These are phyloP conservation scores for Ogataea salicorniae DNA, from an alignment of 805 yeast species.

Conservation along the genomic window DNA sequence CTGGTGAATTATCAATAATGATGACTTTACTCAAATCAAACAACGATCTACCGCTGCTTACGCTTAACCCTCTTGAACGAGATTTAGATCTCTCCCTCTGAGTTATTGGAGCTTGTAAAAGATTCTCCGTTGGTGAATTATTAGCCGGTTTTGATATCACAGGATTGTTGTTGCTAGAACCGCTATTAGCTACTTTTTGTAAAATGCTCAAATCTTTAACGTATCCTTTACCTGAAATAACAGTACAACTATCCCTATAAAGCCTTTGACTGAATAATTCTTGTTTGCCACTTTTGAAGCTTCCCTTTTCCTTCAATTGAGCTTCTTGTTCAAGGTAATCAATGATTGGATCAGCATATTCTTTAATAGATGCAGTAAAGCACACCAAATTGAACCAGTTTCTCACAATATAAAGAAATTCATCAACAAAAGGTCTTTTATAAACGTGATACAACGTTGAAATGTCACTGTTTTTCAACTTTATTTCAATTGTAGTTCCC, in stretches of 20 bases:
- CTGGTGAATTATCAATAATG: constrained; percentile 89
- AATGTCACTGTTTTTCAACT: constrained; percentile 51
- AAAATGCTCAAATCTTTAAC: constrained; percentile 59
- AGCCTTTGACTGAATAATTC: constrained; percentile 51
- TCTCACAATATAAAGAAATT: constrained; percentile 69
- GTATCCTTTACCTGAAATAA: constrained; percentile 77
- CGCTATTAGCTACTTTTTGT: constrained; percentile 4
- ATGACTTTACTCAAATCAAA: constrained; percentile 64
- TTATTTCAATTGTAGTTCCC: constrained; percentile 80
- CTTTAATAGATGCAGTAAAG: constrained; percentile 91
- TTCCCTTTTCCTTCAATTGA: constrained; percentile 25
- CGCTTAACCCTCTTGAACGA: constrained; percentile 11
- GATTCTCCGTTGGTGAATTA: no score
- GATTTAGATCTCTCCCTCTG: constrained; percentile 28
- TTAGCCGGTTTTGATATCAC: no score
- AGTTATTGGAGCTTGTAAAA: background rate
- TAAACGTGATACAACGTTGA: constrained; percentile 85
- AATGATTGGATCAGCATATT: constrained; percentile 95
- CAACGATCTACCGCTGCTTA: constrained; percentile 2
- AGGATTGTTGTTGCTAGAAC: background rate
- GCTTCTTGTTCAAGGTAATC: constrained; percentile 78
- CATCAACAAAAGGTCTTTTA: constrained; percentile 88
- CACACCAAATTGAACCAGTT: constrained; percentile 87
- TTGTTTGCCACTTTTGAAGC: constrained; percentile 16
- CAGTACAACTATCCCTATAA: constrained; percentile 77